Conservation (phyloP, 768 basidiomycete species). For the Pleurotus eryngii region DNA sequence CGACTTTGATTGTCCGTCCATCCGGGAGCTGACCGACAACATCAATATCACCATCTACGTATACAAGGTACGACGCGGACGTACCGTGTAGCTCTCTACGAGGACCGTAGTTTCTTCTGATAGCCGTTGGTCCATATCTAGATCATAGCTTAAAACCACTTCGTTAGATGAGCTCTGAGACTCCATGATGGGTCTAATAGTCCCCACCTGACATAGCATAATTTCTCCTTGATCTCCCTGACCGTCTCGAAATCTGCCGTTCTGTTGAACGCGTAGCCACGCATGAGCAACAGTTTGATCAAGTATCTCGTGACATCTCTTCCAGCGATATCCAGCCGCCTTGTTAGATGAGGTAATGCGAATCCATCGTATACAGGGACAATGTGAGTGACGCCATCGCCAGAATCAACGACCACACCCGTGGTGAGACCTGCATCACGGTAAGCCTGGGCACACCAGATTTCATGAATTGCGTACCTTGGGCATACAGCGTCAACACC, state of each 20-base stretch:
- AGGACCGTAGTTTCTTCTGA: conserved; percentile 95
- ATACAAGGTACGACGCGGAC: too few relatives aligned
- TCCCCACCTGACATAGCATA: conserved; percentile 92
- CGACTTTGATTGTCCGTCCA: conserved; percentile 95
- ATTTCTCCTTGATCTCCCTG: conserved; percentile 96
- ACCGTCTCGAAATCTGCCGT: conserved; percentile 99
- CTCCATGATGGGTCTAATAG: not conserved
- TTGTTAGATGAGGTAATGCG: conserved; percentile 91
- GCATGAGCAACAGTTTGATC: conserved; percentile 98
- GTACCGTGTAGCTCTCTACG: conserved; percentile 92
- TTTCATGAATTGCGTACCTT: conserved; percentile 58
- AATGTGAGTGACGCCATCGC: conserved; percentile 98
- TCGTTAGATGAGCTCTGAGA: conserved; percentile 2
- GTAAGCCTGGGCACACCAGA: not conserved
- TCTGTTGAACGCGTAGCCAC: conserved; percentile 99
- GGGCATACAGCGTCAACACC: conserved; percentile 95
- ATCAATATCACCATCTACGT: too few relatives aligned
- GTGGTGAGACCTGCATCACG: conserved; percentile 79
- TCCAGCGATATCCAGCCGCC: conserved; percentile 94
- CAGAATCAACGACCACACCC: conserved; percentile 98
- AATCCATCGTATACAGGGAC: conserved; percentile 98
- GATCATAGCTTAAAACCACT: conserved; percentile 72
- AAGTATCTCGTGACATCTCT: conserved; percentile 97
- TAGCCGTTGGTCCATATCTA: conserved; percentile 91
- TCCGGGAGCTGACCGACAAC: conserved; percentile 41